phyloP scores from a whole-genome alignment of 352 stramenopile species.

The Lagenidium giganteum region DNA sequence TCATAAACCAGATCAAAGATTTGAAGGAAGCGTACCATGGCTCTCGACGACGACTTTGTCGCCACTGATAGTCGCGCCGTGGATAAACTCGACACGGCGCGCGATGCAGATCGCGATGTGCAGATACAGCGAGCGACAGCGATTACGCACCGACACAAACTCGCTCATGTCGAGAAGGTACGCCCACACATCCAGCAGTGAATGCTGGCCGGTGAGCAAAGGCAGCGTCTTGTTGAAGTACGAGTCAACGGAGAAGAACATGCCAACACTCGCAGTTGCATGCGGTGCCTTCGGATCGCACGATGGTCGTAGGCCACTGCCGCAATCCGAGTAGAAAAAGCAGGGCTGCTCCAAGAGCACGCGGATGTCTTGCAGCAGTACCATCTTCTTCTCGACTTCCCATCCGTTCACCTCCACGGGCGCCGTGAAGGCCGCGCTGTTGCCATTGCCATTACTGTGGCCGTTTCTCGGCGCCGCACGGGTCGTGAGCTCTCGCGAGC shows the following conservation, averaged over 20 bases:
- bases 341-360: slow-evolving; percentile 55
- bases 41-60: slow-evolving; percentile 43
- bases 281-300: slow-evolving; percentile 4
- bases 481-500: slow-evolving; percentile 46
- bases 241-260: slow-evolving; percentile 34
- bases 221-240: slow-evolving; percentile 78
- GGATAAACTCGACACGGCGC: slow-evolving; percentile 76
- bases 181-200: slow-evolving; percentile 73
- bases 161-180: slow-evolving; percentile 84
- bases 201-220: slow-evolving; percentile 54
- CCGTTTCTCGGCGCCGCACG: slow-evolving; percentile 25
- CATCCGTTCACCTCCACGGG: slow-evolving; percentile 60
- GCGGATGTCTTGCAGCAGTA: slow-evolving; percentile 49
- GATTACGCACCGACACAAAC: slow-evolving; percentile 65
- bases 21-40: slow-evolving; percentile 15
- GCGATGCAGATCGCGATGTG: slow-evolving; percentile 66
- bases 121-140: slow-evolving; percentile 63
- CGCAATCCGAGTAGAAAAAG: slow-evolving; percentile 79
- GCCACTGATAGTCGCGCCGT: slow-evolving; percentile 50
- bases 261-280: slow-evolving; percentile 15
- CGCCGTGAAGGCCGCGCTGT: slow-evolving; percentile 7
- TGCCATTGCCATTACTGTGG: slow-evolving; percentile 24
- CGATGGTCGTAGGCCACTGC: slow-evolving; percentile 6
- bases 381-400: slow-evolving; percentile 80
- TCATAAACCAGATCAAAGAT: not conserved